phyloP scores from a whole-genome alignment of 805 yeast genomes.

The Zygosaccharomyces siamensis region DNA sequence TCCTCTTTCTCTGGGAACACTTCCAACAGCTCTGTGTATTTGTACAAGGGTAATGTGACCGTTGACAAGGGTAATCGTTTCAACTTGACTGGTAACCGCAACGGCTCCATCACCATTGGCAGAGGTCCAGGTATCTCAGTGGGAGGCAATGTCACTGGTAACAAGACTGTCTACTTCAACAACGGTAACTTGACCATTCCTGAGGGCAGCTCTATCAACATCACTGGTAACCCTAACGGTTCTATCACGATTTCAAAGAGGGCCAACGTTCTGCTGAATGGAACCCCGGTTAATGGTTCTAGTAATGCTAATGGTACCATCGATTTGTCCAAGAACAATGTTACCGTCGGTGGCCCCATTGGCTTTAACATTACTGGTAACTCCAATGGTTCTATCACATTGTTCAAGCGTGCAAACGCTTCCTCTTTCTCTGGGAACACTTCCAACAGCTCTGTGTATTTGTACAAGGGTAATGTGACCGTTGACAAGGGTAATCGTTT shows the following conservation, averaged over 20 bases:
- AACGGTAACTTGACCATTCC: background rate
- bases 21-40: too few relatives aligned
- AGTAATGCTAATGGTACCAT: background rate
- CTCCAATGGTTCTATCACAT: background rate
- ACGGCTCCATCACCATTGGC: background rate
- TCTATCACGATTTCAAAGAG: background rate
- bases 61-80: background rate
- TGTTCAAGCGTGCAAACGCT: too few relatives aligned
- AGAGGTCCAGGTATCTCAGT: too few relatives aligned
- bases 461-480: too few relatives aligned
- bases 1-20: too few relatives aligned
- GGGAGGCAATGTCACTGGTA: background rate
- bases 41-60: too few relatives aligned
- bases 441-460: too few relatives aligned
- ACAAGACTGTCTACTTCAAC: background rate
- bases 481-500: background rate
- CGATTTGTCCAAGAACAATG: background rate
- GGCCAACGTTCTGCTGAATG: background rate
- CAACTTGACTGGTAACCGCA: background rate
- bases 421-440: too few relatives aligned
- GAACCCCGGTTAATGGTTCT: background rate
- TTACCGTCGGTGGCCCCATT: background rate
- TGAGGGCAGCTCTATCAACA: background rate
- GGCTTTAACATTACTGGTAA: background rate
- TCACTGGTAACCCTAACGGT: slow-evolving; percentile 1